A percentile compares a stretch with the other conserved stretches of the same genome.
Evolutionary conservation across 257 asterid species (phyloP).

Genomic region (Nicotiana sylvestris): DNA sequence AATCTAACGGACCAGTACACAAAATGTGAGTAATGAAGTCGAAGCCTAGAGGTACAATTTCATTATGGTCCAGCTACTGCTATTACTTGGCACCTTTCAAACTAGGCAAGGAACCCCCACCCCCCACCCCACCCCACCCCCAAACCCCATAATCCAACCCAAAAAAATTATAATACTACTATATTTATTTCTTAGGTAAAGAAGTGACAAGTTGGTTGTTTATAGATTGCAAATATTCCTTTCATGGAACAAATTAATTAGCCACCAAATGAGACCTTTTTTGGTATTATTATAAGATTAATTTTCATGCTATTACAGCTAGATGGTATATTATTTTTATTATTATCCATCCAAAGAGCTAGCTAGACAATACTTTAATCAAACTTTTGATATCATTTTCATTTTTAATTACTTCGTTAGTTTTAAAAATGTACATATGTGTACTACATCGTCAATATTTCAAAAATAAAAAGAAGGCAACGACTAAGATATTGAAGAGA

Average conservation of each 20-base stretch:
- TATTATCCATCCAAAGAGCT: background rate
- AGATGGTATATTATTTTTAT: background rate
- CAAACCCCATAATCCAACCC: background rate
- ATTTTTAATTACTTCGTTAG: background rate
- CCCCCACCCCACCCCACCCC: too few relatives aligned
- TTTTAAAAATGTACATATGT: background rate
- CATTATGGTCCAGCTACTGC: background rate
- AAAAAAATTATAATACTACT: background rate
- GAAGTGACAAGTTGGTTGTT: background rate
- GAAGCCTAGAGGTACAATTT: background rate
- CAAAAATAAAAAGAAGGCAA: background rate
- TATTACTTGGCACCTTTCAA: background rate
- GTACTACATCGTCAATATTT: background rate
- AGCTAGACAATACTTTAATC: background rate
- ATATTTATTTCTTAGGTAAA: background rate
- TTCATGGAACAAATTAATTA: background rate
- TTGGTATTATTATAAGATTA: background rate
- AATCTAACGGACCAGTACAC: background rate
- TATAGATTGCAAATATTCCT: background rate
- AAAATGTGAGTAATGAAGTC: background rate
- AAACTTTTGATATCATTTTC: background rate
- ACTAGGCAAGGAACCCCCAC: background rate
- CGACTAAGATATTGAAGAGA: background rate
- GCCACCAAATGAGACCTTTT: background rate
- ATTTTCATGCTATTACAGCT: background rate